These are phyloP conservation scores for Coelastrella sp. DNA, from an alignment of 139 green algal species.

Conservation along the genomic window DNA sequence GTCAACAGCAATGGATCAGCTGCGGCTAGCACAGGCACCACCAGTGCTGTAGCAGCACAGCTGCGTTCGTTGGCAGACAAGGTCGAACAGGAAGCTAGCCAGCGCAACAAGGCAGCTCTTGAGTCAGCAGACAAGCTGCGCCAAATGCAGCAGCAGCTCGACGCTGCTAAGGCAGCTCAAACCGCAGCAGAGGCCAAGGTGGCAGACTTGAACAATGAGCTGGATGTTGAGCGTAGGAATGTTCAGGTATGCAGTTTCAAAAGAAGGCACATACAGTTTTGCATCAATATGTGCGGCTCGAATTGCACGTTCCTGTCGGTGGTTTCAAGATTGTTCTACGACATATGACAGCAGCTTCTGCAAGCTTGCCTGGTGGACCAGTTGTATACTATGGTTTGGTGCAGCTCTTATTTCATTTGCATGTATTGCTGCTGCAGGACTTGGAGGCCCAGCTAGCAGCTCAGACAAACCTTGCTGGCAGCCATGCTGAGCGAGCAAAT, in stretches of 20 bases:
- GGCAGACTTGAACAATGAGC: not conserved
- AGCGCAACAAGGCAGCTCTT: not conserved
- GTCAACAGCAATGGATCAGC: too few relatives aligned
- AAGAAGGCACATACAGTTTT: too few relatives aligned
- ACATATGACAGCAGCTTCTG: not conserved
- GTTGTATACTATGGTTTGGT: not conserved
- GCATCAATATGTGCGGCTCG: too few relatives aligned
- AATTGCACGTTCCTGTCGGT: too few relatives aligned
- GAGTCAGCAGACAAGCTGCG: not conserved
- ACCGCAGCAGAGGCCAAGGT: not conserved
- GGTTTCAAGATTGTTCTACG: too few relatives aligned
- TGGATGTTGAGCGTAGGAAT: not conserved
- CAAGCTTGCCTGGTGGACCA: not conserved
- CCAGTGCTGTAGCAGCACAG: not conserved
- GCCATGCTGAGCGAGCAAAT: not conserved
- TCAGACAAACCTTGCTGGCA: not conserved
- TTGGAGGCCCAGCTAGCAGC: slow-evolving; percentile 1
- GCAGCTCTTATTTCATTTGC: too few relatives aligned
- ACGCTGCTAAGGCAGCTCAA: not conserved
- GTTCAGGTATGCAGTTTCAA: too few relatives aligned
- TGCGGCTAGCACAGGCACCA: not conserved
- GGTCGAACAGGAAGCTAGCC: not conserved
- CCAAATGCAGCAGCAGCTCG: slow-evolving; percentile 1
- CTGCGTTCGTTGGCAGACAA: slow-evolving; percentile 7
- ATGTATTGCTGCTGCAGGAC: slow-evolving; percentile 40